phyloP scores from a whole-genome alignment of 805 yeast genomes.

The Candida incommunis region DNA sequence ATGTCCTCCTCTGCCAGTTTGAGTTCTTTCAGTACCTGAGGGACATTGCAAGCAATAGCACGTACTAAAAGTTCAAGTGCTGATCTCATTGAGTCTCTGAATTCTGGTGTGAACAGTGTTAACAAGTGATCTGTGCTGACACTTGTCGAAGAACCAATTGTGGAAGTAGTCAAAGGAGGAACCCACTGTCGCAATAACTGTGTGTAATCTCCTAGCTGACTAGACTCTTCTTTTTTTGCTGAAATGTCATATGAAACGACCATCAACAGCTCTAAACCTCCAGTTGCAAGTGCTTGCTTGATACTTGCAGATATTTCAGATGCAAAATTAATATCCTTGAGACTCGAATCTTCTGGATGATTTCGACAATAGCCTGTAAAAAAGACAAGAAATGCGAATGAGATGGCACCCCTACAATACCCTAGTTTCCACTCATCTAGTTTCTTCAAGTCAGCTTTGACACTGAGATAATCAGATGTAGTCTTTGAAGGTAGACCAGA shows the following conservation, averaged over 20 bases:
- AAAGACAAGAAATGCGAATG: slow-evolving; percentile 11
- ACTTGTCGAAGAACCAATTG: not conserved
- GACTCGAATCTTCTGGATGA: not conserved
- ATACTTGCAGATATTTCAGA: slow-evolving; percentile 10
- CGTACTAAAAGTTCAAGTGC: slow-evolving; percentile 16
- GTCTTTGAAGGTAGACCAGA: slow-evolving; percentile 2
- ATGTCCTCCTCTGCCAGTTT: slow-evolving; percentile 25
- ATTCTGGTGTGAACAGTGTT: slow-evolving; percentile 4
- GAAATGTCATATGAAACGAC: slow-evolving; percentile 21
- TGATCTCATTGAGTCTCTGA: slow-evolving; percentile 7
- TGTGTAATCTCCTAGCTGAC: slow-evolving; percentile 13
- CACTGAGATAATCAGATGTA: not conserved
- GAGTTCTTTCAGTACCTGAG: slow-evolving; percentile 27
- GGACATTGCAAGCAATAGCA: slow-evolving; percentile 20
- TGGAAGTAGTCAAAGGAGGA: slow-evolving; percentile 7
- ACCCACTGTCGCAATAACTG: slow-evolving; percentile 17
- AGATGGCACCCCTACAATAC: slow-evolving; percentile 16
- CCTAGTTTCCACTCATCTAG: slow-evolving; percentile 15
- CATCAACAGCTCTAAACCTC: slow-evolving; percentile 26
- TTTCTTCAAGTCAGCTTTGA: slow-evolving; percentile 7
- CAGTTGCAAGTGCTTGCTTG: slow-evolving; percentile 8
- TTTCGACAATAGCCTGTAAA: slow-evolving; percentile 8
- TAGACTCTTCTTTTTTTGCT: not conserved
- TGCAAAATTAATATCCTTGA: slow-evolving; percentile 9
- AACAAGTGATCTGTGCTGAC: too few species aligned